Evolutionary conservation across 768 basidiomycete species (phyloP).

Genomic region (Xanthoconium purpureum): DNA sequence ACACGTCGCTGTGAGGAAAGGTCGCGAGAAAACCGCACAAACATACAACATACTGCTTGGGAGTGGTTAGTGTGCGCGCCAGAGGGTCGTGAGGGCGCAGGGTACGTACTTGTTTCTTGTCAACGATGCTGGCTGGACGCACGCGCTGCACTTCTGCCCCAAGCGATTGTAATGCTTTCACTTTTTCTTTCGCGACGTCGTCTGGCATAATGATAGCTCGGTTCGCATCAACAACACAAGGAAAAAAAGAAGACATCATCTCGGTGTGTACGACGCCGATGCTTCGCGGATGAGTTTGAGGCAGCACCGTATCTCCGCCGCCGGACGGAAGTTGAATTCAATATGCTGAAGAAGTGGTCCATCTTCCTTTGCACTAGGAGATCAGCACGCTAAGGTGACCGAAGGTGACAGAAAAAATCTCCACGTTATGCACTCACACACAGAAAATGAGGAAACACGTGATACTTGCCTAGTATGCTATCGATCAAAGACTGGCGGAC

Average conservation of each 20-base stretch:
- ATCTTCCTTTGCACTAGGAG: no score
- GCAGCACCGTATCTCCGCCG: no score
- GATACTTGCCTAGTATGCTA: no score
- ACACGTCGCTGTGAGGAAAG: background rate
- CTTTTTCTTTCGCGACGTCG: constrained; percentile 89
- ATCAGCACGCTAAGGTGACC: no score
- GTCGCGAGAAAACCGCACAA: background rate
- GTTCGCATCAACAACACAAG: background rate
- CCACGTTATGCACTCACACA: no score
- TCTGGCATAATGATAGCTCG: constrained; percentile 88
- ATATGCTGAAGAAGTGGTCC: no score
- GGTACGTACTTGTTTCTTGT: constrained; percentile 80
- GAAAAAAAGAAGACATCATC: background rate
- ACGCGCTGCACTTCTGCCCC: constrained; percentile 90
- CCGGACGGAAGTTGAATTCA: no score
- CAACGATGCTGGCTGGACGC: constrained; percentile 93
- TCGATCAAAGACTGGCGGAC: no score
- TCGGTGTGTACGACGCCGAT: background rate
- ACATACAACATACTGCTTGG: constrained; percentile 62
- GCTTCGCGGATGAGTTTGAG: background rate
- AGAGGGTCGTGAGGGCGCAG: no score
- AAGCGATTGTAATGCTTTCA: constrained; percentile 74
- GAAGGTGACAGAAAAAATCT: no score
- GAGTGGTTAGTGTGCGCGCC: background rate
- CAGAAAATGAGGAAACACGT: no score